Percentiles rank a stretch among this genome's conserved stretches.
Conservation (phyloP, 2,329 filamentous ascomycete species). For the Colletotrichum lupini region DNA sequence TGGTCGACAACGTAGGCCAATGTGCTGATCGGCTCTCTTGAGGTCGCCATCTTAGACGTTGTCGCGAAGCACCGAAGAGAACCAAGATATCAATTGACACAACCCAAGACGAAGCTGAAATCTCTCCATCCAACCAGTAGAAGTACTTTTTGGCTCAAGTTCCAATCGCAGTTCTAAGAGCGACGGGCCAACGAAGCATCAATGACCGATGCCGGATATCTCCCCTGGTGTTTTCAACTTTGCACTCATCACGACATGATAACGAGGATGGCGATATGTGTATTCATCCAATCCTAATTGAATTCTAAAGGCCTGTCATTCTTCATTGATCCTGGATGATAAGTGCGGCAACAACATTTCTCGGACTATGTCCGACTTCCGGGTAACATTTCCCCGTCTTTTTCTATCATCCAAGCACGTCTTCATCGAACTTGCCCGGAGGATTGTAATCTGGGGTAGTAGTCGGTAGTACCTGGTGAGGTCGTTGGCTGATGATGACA, state of each 20-base stretch:
- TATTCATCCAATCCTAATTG: background rate
- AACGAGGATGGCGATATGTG: background rate
- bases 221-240: background rate
- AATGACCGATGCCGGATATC: background rate
- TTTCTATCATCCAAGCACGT: background rate
- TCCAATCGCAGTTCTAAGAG: background rate
- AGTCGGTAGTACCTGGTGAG: background rate
- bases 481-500: background rate
- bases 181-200: background rate
- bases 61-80: background rate
- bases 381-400: background rate
- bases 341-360: background rate
- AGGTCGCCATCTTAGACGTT: background rate
- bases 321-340: background rate
- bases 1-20: background rate
- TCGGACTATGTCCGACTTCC: background rate
- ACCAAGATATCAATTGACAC: accelerated
- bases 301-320: background rate
- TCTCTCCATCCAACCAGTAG: too few relatives aligned
- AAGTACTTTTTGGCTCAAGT: too few relatives aligned
- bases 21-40: background rate
- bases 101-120: background rate
- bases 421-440: background rate
- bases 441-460: background rate
- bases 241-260: background rate